Percentiles rank a stretch among this genome's conserved stretches.
Evolutionary conservation across 768 basidiomycete species (phyloP).

Genomic region (Boletus patriciae): DNA sequence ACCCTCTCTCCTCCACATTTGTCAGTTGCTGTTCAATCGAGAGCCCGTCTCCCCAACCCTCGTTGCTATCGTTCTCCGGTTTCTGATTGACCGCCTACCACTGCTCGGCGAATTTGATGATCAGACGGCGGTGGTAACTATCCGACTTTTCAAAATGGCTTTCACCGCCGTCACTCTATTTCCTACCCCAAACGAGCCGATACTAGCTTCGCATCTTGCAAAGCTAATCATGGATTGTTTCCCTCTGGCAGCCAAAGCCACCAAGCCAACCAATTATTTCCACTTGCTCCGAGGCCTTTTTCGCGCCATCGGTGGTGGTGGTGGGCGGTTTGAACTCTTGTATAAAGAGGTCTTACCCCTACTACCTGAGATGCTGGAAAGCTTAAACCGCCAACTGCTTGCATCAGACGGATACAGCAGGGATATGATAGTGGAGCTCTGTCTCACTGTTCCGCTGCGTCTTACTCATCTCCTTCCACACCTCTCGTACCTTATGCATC

Average conservation of each 20-base stretch:
- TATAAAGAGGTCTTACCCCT: constrained; percentile 97
- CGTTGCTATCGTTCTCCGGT: constrained; percentile 84
- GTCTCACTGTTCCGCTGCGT: constrained; percentile 93
- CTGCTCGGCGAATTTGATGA: constrained; percentile 85
- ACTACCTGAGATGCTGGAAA: constrained; percentile 96
- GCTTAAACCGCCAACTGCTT: constrained; percentile 84
- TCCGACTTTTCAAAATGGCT: constrained; percentile 93
- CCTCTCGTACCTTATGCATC: constrained; percentile 94
- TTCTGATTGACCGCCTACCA: constrained; percentile 79
- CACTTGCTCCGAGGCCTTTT: constrained; percentile 90
- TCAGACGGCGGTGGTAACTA: constrained; percentile 75
- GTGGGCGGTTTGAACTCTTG: constrained; percentile 88
- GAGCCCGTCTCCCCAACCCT: constrained; percentile 78
- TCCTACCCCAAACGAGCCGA: constrained; percentile 79
- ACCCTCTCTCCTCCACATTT: constrained; percentile 76
- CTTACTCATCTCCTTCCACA: constrained; percentile 95
- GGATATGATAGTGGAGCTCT: constrained; percentile 96
- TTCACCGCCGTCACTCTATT: constrained; percentile 81
- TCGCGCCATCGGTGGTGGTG: constrained; percentile 87
- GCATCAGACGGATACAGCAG: constrained; percentile 78
- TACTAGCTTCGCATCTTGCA: constrained; percentile 89
- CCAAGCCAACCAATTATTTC: constrained; percentile 90
- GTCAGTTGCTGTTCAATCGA: constrained; percentile 78
- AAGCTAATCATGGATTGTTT: constrained; percentile 97
- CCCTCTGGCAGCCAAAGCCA: constrained; percentile 86